Evolutionary conservation across 2,329 filamentous ascomycete genomes (phyloP), one percentile per base, ranked within the genome.

Genomic region (Cryphonectria nitschkei): DNA sequence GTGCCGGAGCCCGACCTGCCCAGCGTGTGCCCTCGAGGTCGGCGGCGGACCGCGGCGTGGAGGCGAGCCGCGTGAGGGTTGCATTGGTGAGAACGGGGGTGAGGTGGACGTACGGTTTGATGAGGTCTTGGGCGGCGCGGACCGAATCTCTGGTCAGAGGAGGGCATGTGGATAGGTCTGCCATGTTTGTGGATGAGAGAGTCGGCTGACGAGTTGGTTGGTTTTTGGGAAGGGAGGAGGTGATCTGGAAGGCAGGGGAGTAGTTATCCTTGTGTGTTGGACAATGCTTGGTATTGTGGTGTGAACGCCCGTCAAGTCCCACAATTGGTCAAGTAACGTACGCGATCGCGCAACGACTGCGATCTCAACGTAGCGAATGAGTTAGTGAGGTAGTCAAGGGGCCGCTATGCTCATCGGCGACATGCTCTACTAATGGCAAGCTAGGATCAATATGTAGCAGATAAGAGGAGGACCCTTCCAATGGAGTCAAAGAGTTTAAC

Each of bases 41-140:
- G 74, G 34, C 37, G 3, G 37, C 61, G n/a, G 37, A 7, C 39
- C 92, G 90, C 9, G 92, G 88, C 32, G 88, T 90, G 2, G 93
- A 97, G 22, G 94, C 94, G 73, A 98, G 84, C 16, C 78, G 80
- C 76, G 92, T 89, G 72, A 98, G 86, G 0, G 93, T 95, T 29
- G 85, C 85, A 81, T 90, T 94, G 70, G 94, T 97, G 11, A 95
- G 84, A 39, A 97, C 89, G 2, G 95, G 94, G 9, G 95, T 98
- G 76, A 84, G 86, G 84, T 98, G 93, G 79, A 98, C 88, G 82
- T 93, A 88, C 0, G 87, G 85, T 76, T 88, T 85, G 79, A 98
- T 94, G 66, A 93, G 86, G 63, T 84, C 81, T 82, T 94, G 91
- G 4, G 95, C 95, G 34, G 84, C 84, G 67, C 89, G 77, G 52